Evolutionary conservation across 208 protist genomes (phyloP).

Genomic region (Leishmania martiniquensis): DNA sequence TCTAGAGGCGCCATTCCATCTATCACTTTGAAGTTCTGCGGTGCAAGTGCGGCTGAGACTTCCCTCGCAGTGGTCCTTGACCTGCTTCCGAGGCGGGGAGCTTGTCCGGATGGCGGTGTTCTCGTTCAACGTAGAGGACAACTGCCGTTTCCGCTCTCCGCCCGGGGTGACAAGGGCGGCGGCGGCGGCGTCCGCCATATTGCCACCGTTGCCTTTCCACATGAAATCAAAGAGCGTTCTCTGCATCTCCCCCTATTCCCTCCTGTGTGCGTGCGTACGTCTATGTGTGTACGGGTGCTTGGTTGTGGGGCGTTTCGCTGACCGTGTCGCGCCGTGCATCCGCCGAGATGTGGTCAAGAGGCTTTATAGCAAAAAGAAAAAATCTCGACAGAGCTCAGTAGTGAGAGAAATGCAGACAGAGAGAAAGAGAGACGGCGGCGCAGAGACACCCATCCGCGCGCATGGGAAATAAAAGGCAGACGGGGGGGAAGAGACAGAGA

Average conservation of each 20-base stretch:
- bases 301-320: neutral
- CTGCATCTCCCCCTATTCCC: constrained; percentile 11
- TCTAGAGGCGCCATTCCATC: neutral
- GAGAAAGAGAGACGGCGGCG: too few relatives aligned
- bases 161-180: neutral
- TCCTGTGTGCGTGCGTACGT: neutral
- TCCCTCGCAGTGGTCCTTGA: neutral
- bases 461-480: too few relatives aligned
- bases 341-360: neutral
- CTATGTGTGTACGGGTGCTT: neutral
- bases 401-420: too few relatives aligned
- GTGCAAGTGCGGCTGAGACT: neutral
- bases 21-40: neutral
- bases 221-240: constrained; percentile 34
- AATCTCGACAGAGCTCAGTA: too few relatives aligned
- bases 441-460: too few relatives aligned
- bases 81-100: neutral
- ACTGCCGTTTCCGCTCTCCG: neutral
- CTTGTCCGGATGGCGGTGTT: neutral
- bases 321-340: neutral
- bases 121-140: neutral
- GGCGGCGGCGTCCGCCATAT: neutral
- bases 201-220: constrained; percentile 2
- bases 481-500: too few relatives aligned
- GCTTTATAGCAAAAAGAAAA: neutral